Percentiles rank a stretch among this genome's conserved stretches.
These are phyloP conservation scores for Rhinocladiella mackenziei DNA, from an alignment of 2,329 filamentous ascomycete genomes.

Conservation along the genomic window DNA sequence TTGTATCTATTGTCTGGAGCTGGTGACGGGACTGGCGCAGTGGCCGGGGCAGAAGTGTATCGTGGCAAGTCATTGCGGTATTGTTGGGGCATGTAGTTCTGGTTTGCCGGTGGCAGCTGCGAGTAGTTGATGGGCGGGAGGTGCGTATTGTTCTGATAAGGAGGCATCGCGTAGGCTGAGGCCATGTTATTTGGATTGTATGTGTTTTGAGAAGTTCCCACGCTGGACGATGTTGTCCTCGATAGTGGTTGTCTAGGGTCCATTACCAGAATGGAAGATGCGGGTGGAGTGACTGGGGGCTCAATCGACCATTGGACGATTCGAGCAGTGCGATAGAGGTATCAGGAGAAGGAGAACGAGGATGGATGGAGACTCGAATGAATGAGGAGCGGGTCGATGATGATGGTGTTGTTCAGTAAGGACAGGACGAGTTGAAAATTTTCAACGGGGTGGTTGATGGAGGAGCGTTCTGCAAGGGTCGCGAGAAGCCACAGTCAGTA, in stretches of 20 bases:
- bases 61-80: conserved; percentile 28
- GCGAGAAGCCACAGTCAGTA: conserved; percentile 17
- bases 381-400: conserved; percentile 11
- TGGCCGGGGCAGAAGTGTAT: conserved; percentile 41
- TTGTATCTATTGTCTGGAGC: conserved; percentile 29
- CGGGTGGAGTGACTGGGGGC: conserved; percentile 18
- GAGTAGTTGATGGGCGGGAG: conserved; percentile 47
- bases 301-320: conserved; percentile 26
- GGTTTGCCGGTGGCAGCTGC: conserved; percentile 39
- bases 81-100: conserved; percentile 29
- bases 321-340: conserved; percentile 2
- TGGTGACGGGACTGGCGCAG: conserved; percentile 33
- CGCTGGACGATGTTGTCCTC: conserved; percentile 40
- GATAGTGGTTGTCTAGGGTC: conserved; percentile 31
- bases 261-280: conserved; percentile 26
- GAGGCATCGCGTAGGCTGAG: conserved; percentile 40
- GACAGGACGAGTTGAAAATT: conserved; percentile 19
- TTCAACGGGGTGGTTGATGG: conserved; percentile 6
- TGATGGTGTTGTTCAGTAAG: conserved; percentile 17
- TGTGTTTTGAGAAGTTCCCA: conserved; percentile 40
- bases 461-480: conserved; percentile 20
- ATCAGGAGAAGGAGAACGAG: conserved; percentile 5
- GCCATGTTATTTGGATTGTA: conserved; percentile 41
- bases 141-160: conserved; percentile 46
- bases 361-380: conserved; percentile 11